Evolutionary conservation across 345 rosid species (phyloP).

Genomic region (Boechera retrofracta): DNA sequence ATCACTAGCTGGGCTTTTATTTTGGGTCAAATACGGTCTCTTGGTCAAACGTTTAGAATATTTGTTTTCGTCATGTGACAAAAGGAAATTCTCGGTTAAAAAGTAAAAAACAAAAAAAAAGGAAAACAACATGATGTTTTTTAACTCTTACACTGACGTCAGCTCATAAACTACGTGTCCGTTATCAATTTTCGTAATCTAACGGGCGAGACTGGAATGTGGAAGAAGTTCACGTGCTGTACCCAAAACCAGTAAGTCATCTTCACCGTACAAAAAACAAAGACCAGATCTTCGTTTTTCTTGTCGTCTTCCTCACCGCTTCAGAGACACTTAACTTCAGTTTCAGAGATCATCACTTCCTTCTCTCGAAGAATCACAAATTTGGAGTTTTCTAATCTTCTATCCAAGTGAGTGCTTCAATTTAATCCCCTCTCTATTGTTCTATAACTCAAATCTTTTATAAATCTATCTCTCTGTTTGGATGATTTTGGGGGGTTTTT

Average conservation of each 20-base stretch:
- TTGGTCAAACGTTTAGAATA: too few species aligned
- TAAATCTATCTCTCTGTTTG: background rate
- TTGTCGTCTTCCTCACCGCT: constrained; percentile 25
- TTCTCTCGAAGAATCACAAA: background rate
- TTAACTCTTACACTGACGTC: background rate
- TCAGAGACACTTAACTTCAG: constrained; percentile 11
- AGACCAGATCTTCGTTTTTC: constrained; percentile 17
- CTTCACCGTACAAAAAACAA: background rate
- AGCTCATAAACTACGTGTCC: background rate
- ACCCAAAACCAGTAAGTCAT: background rate
- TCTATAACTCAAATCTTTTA: background rate
- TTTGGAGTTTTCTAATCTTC: constrained; percentile 15
- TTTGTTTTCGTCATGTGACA: too few species aligned
- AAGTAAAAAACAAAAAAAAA: background rate
- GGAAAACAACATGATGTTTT: background rate
- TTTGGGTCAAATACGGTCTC: too few species aligned
- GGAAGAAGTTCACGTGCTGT: constrained; percentile 14
- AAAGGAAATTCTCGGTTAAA: background rate
- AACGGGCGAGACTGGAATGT: background rate
- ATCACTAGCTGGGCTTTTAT: too few species aligned
- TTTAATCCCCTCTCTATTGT: background rate
- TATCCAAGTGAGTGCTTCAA: constrained; percentile 5
- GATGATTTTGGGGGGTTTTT: background rate
- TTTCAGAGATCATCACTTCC: constrained; percentile 16
- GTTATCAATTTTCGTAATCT: background rate